These are phyloP conservation scores for Aspergillus ibericus DNA, from an alignment of 2,329 filamentous ascomycete species.

Conservation along the genomic window DNA sequence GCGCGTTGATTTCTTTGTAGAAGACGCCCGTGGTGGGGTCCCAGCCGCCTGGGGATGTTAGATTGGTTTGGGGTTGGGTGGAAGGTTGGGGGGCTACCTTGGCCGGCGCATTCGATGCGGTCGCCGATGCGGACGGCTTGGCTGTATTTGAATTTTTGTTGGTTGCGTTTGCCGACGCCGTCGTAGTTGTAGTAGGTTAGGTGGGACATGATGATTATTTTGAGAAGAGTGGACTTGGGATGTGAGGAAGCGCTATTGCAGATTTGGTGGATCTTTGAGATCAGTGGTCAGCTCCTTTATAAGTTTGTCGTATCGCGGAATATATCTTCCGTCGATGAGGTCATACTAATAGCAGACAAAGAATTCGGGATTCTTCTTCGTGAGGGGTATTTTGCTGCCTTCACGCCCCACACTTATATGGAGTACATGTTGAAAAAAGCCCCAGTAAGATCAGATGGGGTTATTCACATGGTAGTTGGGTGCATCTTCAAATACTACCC, in stretches of 20 bases:
- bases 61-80: background rate
- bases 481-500: too few relatives aligned
- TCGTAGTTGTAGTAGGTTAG: constrained; percentile 44
- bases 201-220: constrained; percentile 31
- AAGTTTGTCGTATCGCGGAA: background rate
- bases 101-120: constrained; percentile 44
- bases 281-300: background rate
- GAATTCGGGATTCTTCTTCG: background rate
- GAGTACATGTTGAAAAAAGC: too few relatives aligned
- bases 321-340: background rate
- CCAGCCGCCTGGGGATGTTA: constrained; percentile 35
- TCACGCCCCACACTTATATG: too few relatives aligned
- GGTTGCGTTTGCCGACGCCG: constrained; percentile 38
- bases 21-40: constrained; percentile 25
- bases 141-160: constrained; percentile 41
- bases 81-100: constrained; percentile 23
- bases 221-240: background rate
- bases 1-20: constrained; percentile 41
- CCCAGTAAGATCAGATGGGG: too few relatives aligned
- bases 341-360: background rate
- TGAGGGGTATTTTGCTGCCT: too few relatives aligned
- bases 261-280: background rate
- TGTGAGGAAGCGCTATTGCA: background rate
- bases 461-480: too few relatives aligned
- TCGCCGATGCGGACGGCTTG: constrained; percentile 53